These are phyloP conservation scores for Cladosporium cucumerinum DNA, from an alignment of 2,329 filamentous ascomycete genomes.

Conservation along the genomic window DNA sequence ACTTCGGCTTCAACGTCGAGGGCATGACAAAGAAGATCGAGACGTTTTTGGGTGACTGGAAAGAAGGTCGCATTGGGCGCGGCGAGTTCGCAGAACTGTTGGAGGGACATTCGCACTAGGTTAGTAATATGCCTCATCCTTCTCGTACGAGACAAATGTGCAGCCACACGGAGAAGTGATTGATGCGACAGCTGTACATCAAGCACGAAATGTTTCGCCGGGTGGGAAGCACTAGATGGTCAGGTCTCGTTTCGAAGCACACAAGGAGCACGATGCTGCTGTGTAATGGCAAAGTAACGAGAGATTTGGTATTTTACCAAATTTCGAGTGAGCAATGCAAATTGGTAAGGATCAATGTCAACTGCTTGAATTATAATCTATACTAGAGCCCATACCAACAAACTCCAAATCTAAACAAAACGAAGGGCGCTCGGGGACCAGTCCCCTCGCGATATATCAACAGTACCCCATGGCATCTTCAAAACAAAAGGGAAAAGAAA, in stretches of 20 bases:
- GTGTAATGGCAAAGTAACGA: not conserved
- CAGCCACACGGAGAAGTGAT: not conserved
- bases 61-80: slow-evolving; percentile 34
- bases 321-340: not conserved
- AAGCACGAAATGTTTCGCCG: not conserved
- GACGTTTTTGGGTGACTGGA: slow-evolving; percentile 36
- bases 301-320: not conserved
- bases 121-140: not conserved
- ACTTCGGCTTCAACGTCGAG: slow-evolving; percentile 53
- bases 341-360: not conserved
- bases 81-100: slow-evolving; percentile 15
- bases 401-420: not conserved
- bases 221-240: not conserved
- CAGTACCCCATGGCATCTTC: not conserved
- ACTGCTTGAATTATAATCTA: not conserved
- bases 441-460: not conserved
- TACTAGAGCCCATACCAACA: not conserved
- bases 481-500: not conserved
- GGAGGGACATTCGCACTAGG: slow-evolving; percentile 7
- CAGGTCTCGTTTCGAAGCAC: not conserved
- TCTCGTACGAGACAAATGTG: not conserved
- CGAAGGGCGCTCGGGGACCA: not conserved
- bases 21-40: slow-evolving; percentile 43
- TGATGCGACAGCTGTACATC: not conserved
- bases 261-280: not conserved